Base-by-base conservation (phyloP, 2,329 filamentous ascomycete species). In the Xylariaceae sp. region DNA sequence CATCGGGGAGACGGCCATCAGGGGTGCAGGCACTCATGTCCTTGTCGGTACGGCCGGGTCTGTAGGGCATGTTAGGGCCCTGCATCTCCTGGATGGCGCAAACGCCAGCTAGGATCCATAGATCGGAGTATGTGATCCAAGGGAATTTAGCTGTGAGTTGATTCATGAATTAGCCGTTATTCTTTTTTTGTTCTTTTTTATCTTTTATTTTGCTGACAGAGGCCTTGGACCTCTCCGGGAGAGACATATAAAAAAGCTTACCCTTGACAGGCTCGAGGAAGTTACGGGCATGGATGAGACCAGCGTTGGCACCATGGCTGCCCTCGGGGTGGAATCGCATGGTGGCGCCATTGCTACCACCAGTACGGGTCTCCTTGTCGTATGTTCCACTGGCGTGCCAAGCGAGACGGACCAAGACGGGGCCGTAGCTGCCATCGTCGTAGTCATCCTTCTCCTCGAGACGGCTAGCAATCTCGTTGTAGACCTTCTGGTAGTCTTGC, bases 341-440 rank as follows among this genome's bases (percentile, higher is more conserved):
- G 62, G 91, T 96, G 55, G 92, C 92, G 62, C 94, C 92, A 73
- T 97, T 96, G 79, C 88, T 92, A 63, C 92, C 92, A 67, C 92
- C 94, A 45, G 92, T 97, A 62, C 82, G 81, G 30, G 91, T 96
- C 69, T 83, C 82, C 76, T 87, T 88, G 71, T 97, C 92, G 68
- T 87, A 97, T 65, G 92, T 99, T 65, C 92, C 92, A 65, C 86
- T 91, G 62, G 87, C 85, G 77, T 97, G 94, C 92, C 94, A 97
- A 59, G 90, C 92, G 64, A 97, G 82, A 67, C 92, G 85, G 61
- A 97, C 76, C 54, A 97, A 79, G 58, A 97, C 91, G 31, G 92
- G 94, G 54, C 91, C 92, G 71, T 95, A 97, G 77, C 88, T 94
- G 64, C 94, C 92, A 72, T 99, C 92, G 68, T 97, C 92, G 72